Conservation (phyloP, 2,329 filamentous ascomycete species). For the Diaporthe amygdali region DNA sequence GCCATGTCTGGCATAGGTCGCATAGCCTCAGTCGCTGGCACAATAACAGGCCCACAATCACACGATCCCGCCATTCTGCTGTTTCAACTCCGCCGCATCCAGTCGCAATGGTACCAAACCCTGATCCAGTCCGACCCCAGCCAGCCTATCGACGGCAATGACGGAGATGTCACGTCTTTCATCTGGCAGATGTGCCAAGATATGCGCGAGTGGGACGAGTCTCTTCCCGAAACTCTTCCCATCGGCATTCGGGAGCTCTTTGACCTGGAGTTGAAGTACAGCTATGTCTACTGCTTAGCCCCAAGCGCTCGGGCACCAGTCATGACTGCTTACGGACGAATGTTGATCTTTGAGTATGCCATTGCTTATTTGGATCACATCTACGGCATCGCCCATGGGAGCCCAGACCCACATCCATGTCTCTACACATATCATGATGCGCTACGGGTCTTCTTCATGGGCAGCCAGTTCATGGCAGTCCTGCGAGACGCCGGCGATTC, state of each 20-base stretch:
- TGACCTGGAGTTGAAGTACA: conserved; percentile 87
- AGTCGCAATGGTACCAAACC: conserved; percentile 89
- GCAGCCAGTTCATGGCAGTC: conserved; percentile 66
- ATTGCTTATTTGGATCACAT: conserved; percentile 82
- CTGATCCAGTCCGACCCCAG: conserved; percentile 80
- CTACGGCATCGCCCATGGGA: conserved; percentile 64
- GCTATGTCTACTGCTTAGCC: conserved; percentile 86
- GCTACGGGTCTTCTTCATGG: conserved; percentile 80
- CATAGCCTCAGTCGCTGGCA: conserved; percentile 46
- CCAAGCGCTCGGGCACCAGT: conserved; percentile 76
- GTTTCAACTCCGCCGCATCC: conserved; percentile 81
- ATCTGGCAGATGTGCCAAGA: conserved; percentile 78
- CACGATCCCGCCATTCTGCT: conserved; percentile 77
- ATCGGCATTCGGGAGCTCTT: conserved; percentile 76
- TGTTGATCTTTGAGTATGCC: conserved; percentile 84
- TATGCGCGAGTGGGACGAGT: conserved; percentile 82
- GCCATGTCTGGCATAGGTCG: conserved; percentile 50
- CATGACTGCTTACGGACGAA: conserved; percentile 77
- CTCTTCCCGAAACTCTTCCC: conserved; percentile 71
- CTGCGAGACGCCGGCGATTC: conserved; percentile 62
- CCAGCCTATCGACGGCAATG: conserved; percentile 53
- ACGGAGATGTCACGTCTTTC: conserved; percentile 67
- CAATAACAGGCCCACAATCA: conserved; percentile 51
- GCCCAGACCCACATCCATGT: conserved; percentile 62
- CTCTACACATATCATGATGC: conserved; percentile 90